Base-by-base conservation (phyloP, 129 eudicot species). In the Smallanthus sonchifolius region DNA sequence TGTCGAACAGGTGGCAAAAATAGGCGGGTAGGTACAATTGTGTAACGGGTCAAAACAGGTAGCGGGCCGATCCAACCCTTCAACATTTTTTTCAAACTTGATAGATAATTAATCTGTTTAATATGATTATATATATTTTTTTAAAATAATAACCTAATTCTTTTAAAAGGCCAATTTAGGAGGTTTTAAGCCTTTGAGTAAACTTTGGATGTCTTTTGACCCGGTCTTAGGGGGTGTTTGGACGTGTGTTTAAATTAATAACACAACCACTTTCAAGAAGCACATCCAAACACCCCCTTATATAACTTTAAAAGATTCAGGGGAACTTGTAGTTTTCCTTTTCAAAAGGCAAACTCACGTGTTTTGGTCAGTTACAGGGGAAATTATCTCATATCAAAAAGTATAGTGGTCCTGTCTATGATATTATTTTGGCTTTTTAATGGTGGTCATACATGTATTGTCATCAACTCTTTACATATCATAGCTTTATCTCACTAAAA, bases 331-430 rank as follows among this genome's bases (percentile, higher is more conserved):
- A 67, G 7, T 11, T 30, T 67, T 55, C 35, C 36, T 24, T 67
- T 67, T 24, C 39, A 43, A 20, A 77, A 67, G 42, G 61, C 49
- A 56, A 38, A 15, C 47, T 34, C 80, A 42, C 47, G 65, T 55
- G 75, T 67, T 77, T n/a, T 36, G 14, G 34, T 57, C 28, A 67
- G 57, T 43, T 77, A 54, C 67, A 35, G 15, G 24, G 61, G 47
- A 47, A 45, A 62, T 16, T 11, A 45, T 62, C 63, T 35, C 40
- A 47, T 7, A 17, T n/a, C 59, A 67, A 40, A 39, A 55, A n/a
- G 73, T 49, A 75, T n/a, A 67, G 59, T 32, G 44, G 62, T 55
- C 67, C 69, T 10, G 40, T 43, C 73, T 47, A 45, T 45, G 60
- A 68, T 45, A 35, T 10, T 52, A 70, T 36, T 54, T 52, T 55